These are phyloP conservation scores for Fusarium ambrosium DNA, from an alignment of 2,329 filamentous ascomycete species.

Conservation along the genomic window DNA sequence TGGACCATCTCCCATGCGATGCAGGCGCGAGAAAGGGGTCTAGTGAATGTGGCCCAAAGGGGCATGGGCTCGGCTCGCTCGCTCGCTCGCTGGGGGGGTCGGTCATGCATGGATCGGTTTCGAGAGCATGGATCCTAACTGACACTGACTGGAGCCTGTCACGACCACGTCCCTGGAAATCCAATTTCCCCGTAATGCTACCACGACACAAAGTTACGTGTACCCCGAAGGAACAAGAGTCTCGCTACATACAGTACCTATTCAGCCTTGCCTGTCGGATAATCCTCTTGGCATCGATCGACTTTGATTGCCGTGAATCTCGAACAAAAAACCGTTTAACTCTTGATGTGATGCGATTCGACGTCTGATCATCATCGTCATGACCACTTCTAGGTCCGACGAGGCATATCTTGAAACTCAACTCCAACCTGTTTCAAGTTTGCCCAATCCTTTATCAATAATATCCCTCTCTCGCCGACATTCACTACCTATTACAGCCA, in stretches of 20 bases:
- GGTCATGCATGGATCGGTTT: conserved; percentile 34
- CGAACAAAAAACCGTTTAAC: neutral
- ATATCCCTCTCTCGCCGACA: conserved; percentile 19
- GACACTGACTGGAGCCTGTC: conserved; percentile 38
- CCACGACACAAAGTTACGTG: neutral
- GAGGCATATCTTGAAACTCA: conserved; percentile 42
- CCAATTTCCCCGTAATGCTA: conserved; percentile 34
- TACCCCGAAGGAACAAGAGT: neutral
- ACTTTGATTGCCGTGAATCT: conserved; percentile 1
- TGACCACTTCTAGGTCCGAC: conserved; percentile 27
- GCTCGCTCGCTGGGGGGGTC: neutral
- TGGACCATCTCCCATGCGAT: conserved; percentile 19
- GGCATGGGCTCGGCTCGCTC: conserved; percentile 11
- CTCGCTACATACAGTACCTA: too few relatives aligned
- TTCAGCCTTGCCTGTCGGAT: conserved; percentile 13
- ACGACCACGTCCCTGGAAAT: conserved; percentile 41
- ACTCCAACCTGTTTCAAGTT: conserved; percentile 34
- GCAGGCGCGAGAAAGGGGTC: conserved; percentile 36
- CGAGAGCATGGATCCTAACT: conserved; percentile 31
- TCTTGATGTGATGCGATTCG: neutral
- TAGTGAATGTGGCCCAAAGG: conserved; percentile 26
- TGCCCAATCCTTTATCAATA: conserved; percentile 8
- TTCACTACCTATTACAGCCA: conserved; percentile 1
- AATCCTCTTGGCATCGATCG: conserved; percentile 2
- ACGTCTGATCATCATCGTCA: conserved; percentile 11